These are phyloP conservation scores for Pseudomonodictys pantanalensis DNA, from an alignment of 495 filamentous ascomycete genomes.

Conservation along the genomic window DNA sequence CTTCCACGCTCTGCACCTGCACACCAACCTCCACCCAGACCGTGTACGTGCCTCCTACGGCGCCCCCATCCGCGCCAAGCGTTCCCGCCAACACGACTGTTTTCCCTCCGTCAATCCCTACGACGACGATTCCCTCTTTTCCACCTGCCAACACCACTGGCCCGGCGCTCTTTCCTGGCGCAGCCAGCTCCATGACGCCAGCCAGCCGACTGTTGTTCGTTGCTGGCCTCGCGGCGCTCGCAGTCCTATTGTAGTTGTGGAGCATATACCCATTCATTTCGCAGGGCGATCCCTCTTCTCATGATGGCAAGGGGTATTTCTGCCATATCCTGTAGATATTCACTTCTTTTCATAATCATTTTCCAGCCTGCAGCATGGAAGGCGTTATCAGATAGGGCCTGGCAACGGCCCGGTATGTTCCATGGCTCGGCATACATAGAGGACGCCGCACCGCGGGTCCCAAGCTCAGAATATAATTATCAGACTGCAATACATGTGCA, in stretches of 20 bases:
- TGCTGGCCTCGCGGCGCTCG: constrained; percentile 3
- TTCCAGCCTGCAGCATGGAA: neutral
- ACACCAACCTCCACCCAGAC: neutral
- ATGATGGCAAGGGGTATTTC: neutral
- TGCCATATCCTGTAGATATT: constrained; percentile 8
- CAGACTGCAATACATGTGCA: neutral
- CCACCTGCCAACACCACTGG: neutral
- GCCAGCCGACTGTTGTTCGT: neutral
- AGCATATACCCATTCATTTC: neutral
- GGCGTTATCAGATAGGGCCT: neutral
- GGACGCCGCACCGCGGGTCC: neutral
- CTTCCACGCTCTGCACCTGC: too few relatives aligned
- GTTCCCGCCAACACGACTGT: too few relatives aligned
- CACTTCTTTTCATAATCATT: neutral
- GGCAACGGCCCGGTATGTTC: neutral
- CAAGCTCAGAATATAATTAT: neutral
- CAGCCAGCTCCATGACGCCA: neutral
- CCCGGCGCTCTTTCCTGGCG: constrained; percentile 11
- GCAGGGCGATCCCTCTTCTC: neutral
- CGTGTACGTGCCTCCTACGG: neutral
- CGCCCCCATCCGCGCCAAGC: neutral
- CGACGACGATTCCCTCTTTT: neutral
- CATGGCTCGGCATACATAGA: neutral
- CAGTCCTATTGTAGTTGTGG: neutral
- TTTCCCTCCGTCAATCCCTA: neutral